Percentiles rank a stretch among this genome's conserved stretches.
Conservation (phyloP, 352 stramenopile genomes). For the Phytophthora sp. region DNA sequence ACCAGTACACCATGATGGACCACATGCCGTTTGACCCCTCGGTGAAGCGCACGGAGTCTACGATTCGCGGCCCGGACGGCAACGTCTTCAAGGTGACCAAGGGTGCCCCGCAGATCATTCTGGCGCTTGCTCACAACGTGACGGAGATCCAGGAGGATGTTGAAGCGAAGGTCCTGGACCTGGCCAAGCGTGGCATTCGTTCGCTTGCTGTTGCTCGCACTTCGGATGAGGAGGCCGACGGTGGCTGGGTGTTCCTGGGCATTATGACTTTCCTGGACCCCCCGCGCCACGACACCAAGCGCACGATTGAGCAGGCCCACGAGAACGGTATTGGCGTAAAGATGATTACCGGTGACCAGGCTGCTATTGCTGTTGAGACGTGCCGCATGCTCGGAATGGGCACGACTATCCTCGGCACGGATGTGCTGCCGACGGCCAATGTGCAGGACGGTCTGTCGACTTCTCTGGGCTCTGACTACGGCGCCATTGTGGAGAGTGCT, state of each 20-base stretch:
- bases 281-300: conserved; percentile 94
- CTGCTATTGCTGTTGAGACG: conserved; percentile 94
- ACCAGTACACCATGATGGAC: conserved; percentile 86
- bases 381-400: conserved; percentile 92
- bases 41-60: conserved; percentile 94
- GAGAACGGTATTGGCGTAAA: conserved; percentile 95
- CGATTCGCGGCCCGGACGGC: conserved; percentile 75
- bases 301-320: conserved; percentile 92
- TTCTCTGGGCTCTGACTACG: conserved; percentile 62
- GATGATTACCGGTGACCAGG: conserved; percentile 97
- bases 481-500: conserved; percentile 89
- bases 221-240: conserved; percentile 74
- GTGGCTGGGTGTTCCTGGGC: conserved; percentile 93
- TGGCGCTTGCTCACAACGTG: conserved; percentile 79
- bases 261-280: conserved; percentile 97
- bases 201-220: conserved; percentile 89
- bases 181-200: conserved; percentile 88
- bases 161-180: conserved; percentile 88
- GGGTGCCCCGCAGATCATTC: conserved; percentile 93
- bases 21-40: conserved; percentile 85
- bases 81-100: conserved; percentile 95
- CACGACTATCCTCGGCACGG: conserved; percentile 84
- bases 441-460: conserved; percentile 69
- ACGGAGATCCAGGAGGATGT: conserved; percentile 86
- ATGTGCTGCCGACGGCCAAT: conserved; percentile 63